These are phyloP conservation scores for Rhizopus delemar DNA, from an alignment of 371 early-diverging fungal genomes.

Conservation along the genomic window DNA sequence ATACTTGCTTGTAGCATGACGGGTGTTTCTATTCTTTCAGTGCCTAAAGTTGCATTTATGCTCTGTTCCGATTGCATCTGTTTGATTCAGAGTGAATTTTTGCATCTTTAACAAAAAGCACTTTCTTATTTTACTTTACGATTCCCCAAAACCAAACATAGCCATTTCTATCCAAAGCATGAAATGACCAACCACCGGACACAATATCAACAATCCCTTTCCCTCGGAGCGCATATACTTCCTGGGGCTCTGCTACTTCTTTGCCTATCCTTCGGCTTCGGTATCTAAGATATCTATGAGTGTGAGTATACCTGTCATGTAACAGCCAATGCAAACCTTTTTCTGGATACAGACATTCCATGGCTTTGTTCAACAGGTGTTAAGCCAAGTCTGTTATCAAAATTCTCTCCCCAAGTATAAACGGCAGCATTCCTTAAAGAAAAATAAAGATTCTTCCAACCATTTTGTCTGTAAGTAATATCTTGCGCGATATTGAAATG, in stretches of 20 bases:
- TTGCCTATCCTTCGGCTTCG: neutral
- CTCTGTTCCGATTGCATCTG: slow-evolving; percentile 16
- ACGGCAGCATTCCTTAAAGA: slow-evolving; percentile 31
- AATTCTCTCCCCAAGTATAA: slow-evolving; percentile 45
- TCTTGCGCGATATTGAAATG: slow-evolving; percentile 40
- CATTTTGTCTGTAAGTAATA: slow-evolving; percentile 33
- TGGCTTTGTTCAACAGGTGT: neutral
- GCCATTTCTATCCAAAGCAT: slow-evolving; percentile 45
- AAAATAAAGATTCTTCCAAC: slow-evolving; percentile 46
- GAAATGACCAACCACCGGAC: slow-evolving; percentile 53
- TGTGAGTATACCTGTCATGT: no score
- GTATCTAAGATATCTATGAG: neutral
- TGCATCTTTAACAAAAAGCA: neutral
- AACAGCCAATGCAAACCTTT: neutral
- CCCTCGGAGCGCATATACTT: slow-evolving; percentile 26
- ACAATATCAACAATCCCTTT: slow-evolving; percentile 44
- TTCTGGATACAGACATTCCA: neutral
- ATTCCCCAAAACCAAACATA: slow-evolving; percentile 51
- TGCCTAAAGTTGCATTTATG: neutral
- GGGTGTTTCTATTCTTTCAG: neutral
- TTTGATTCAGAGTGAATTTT: neutral
- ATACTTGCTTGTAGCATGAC: slow-evolving; percentile 1
- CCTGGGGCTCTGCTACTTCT: slow-evolving; percentile 27
- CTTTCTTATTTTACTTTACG: slow-evolving; percentile 24
- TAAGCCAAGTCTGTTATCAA: slow-evolving; percentile 20